Evolutionary conservation across 2,329 filamentous ascomycete species (phyloP), one percentile per base, ranked within the genome.

Genomic region (Falciphora oryzae): DNA sequence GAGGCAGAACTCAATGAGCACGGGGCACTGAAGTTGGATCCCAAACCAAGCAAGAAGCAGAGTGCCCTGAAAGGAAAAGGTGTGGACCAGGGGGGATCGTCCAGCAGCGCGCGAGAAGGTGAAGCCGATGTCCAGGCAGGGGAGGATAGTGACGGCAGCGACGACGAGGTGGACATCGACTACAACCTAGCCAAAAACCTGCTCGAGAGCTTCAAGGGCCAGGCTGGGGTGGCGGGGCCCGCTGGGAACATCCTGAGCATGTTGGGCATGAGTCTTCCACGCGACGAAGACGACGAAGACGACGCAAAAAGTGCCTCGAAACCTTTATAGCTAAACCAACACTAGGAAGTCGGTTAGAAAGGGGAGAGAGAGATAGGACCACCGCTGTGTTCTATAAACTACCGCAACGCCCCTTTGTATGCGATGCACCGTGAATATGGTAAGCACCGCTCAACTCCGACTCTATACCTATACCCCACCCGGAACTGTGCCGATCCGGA

Each of bases 171-270:
- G 5, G 83, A 93, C 67, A 86, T 95, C 32, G 91, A 98, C 73
- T 90, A 93, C 69, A 94, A 95, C 67, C 81, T 99, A 29, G 93
- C 91, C 25, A 92, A 90, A 75, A 98, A 98, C 71, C 80, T 99
- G 64, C 80, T 99, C 1, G 92, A 97, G 75, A 94, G 92, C 70
- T 93, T 99, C 77, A 96, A 96, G 73, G 89, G 91, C 22, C 94
- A 98, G 75, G 92, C 82, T 25, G 95, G 95, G 16, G 85, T 90
- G 80, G 83, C 92, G 38, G 95, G 95, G 0, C 95, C 95, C 0
- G 90, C 91, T 2, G 88, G 93, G 0, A 98, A 97, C 73, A 79
- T 99, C 66, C 83, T 99, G 71, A 89, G 88, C 8, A 84, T 96
- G 78, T 90, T 98, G 89, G 93, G 93, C 0, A 80, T 97, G 68